Evolutionary conservation across 2,329 filamentous ascomycete species (phyloP).

Genomic region (Monilinia fructicola): DNA sequence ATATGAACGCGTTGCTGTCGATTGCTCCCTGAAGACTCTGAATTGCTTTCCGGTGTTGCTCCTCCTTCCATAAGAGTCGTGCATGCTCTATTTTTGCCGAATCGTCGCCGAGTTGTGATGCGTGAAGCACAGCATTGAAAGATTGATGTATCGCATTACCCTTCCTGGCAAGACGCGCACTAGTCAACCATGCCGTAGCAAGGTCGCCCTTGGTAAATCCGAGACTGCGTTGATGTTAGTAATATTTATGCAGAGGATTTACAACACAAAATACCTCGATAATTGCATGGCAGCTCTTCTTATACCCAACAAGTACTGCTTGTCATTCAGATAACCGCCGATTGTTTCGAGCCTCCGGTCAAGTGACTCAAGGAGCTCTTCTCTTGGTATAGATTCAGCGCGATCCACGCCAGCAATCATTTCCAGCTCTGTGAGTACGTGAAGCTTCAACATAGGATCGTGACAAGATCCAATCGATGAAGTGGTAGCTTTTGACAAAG

Average conservation of each 20-base stretch:
- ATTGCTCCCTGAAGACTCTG: conserved; percentile 87
- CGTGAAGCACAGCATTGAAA: conserved; percentile 90
- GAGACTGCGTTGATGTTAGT: conserved; percentile 41
- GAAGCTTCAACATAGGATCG: conserved; percentile 79
- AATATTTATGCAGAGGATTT: conserved; percentile 13
- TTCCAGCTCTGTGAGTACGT: conserved; percentile 85
- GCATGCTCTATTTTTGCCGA: conserved; percentile 94
- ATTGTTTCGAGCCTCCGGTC: conserved; percentile 81
- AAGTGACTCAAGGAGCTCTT: conserved; percentile 55
- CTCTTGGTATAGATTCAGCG: conserved; percentile 32
- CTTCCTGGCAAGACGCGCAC: conserved; percentile 82
- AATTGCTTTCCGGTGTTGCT: conserved; percentile 91
- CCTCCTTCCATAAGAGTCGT: conserved; percentile 87
- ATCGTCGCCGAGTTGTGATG: conserved; percentile 77
- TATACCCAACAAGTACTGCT: conserved; percentile 87
- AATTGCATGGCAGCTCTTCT: conserved; percentile 85
- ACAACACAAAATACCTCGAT: conserved; percentile 53
- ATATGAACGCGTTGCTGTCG: conserved; percentile 70
- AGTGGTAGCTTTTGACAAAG: conserved; percentile 74
- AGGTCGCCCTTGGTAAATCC: conserved; percentile 70
- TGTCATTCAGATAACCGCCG: conserved; percentile 86
- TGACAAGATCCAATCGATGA: conserved; percentile 81
- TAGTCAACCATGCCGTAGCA: conserved; percentile 81
- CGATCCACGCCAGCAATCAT: conserved; percentile 59
- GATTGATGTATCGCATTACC: conserved; percentile 80